Evolutionary conservation across 768 basidiomycete genomes (phyloP), one percentile per base, ranked within the genome.

Genomic region (Mycena rebaudengoi): DNA sequence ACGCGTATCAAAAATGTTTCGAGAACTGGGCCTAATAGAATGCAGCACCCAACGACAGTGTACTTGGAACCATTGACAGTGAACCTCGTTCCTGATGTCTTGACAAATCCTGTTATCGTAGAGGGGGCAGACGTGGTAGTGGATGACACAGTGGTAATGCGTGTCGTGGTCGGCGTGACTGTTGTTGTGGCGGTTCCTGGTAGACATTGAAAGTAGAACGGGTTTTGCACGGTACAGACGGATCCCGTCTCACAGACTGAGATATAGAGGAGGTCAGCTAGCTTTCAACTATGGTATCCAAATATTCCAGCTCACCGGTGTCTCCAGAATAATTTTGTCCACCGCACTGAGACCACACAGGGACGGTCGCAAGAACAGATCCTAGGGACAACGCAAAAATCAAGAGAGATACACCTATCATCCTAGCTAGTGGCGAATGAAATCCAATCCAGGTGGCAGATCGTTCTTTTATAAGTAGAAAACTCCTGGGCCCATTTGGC

Each of bases 201-300:
- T 35, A 87, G 78, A 69, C 86, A 87, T 68, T 86, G 86, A 3
- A 81, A 86, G 70, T 86, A 87, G 61, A 79, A 87, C 8, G 74
- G 65, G 67, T 84, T 86, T 11, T 78, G 71, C 43, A 72, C 71
- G 4, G 74, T 81, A 72, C 86, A 87, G 10, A 75, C 72, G 77
- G 79, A 83, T 23, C 85, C 85, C 2, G 76, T 73, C 5, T 80
- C 75, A 60, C 86, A 88, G 3, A 74, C 71, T 4, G 23, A n/a
- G n/a, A n/a, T n/a, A n/a, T n/a, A n/a, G n/a, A 37, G 35, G 10
- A 10, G 12, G 21, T 16, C n/a, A n/a, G 20, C 43, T 8, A 20
- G 8, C 11, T 44, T 8, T n/a, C n/a, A n/a, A 8, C 8, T 14
- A 8, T 11, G 43, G 20, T 10, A 8, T 8, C 11, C 11, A 8